These are phyloP conservation scores for Solanum hybrid DNA, from an alignment of 305 asterid species.

Conservation along the genomic window DNA sequence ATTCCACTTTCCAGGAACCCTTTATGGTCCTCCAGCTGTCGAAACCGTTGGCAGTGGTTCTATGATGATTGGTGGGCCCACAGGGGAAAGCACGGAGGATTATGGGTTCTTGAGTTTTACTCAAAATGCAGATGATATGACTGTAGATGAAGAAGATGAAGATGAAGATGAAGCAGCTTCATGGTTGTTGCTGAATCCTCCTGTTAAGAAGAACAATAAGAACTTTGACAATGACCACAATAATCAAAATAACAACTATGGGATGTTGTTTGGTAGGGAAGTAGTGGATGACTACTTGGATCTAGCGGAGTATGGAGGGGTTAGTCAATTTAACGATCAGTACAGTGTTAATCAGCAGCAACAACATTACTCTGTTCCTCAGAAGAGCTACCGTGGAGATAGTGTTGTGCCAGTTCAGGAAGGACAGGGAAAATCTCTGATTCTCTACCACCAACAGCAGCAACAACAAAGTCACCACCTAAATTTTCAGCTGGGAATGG, in stretches of 20 bases:
- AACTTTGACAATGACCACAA: not conserved
- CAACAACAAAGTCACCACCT: constrained; percentile 15
- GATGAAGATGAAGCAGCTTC: constrained; percentile 56
- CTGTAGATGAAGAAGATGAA: constrained; percentile 32
- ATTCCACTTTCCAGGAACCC: constrained; percentile 7
- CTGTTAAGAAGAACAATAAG: constrained; percentile 22
- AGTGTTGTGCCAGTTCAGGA: constrained; percentile 43
- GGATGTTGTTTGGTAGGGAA: constrained; percentile 24
- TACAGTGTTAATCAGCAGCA: constrained; percentile 5
- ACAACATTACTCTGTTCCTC: constrained; percentile 15
- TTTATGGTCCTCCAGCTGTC: constrained; percentile 16
- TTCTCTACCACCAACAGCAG: constrained; percentile 5
- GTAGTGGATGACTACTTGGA: constrained; percentile 49
- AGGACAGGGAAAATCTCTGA: constrained; percentile 19
- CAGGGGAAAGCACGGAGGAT: constrained; percentile 5
- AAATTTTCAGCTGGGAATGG: constrained; percentile 28
- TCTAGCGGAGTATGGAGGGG: constrained; percentile 29
- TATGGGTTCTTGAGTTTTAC: constrained; percentile 21
- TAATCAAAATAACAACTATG: constrained; percentile 12
- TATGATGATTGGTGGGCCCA: constrained; percentile 1
- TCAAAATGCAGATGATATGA: constrained; percentile 20
- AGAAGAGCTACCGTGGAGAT: constrained; percentile 32
- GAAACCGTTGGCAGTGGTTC: not conserved
- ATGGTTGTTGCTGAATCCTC: constrained; percentile 43
- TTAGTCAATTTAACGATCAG: constrained; percentile 21